A percentile compares a stretch with the other conserved stretches of the same genome.
These are phyloP conservation scores for Ambrosia trifida DNA, from an alignment of 129 eudicot genomes.

Conservation along the genomic window DNA sequence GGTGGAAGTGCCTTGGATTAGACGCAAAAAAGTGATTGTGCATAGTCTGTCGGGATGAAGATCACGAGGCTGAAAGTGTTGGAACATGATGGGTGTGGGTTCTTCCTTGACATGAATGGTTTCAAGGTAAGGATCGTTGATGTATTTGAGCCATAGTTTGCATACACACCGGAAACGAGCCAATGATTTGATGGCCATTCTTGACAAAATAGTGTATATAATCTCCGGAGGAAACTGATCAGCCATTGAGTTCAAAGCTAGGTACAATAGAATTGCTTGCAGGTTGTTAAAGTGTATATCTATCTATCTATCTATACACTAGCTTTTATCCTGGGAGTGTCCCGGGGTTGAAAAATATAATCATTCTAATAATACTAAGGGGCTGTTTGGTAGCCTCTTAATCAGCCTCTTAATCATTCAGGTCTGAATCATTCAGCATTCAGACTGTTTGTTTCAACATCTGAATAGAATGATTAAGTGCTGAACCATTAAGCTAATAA, in stretches of 20 bases:
- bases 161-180: constrained; percentile 7
- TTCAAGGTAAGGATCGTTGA: neutral
- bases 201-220: neutral
- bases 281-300: no score
- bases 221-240: neutral
- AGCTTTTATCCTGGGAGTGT: no score
- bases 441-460: no score
- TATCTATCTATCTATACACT: no score
- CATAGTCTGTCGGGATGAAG: neutral
- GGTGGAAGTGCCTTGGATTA: neutral
- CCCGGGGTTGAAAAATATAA: no score
- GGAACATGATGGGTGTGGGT: neutral
- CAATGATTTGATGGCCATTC: neutral
- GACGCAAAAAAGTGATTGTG: neutral
- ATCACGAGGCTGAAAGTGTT: neutral
- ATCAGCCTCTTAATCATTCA: no score
- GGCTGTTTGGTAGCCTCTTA: no score
- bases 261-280: neutral
- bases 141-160: neutral
- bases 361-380: no score
- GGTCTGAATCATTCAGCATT: no score
- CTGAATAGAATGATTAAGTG: no score
- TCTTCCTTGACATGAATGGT: neutral
- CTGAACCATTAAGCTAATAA: no score
- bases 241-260: neutral